Base-by-base conservation (phyloP, 352 stramenopile genomes). In the Vaucheria bursata region DNA sequence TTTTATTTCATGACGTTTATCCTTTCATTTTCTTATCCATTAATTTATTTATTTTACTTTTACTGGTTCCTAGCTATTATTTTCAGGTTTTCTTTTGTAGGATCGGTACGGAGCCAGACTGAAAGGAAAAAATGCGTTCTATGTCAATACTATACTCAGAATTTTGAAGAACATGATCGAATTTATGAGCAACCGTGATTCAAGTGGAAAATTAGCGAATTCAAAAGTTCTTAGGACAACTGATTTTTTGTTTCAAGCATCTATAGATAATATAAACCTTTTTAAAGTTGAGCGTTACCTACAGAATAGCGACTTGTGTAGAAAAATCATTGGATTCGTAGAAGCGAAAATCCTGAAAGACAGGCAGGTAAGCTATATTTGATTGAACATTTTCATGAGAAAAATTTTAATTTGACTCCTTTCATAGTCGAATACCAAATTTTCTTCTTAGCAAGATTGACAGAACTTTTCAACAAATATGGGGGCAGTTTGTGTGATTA, bases 201-300 rank as follows among this genome's bases (percentile, higher is more conserved):
- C 18, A 6, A 35, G 45, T 31, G 4, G 49, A 65, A 1, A 32
- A 53, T n/a, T n/a, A 4, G 70, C 40, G 2, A 72, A 34, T 18
- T 86, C 85, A 59, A 68, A 86, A 67, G 88, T 91, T 82, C 77
- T 89, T 29, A 78, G 84, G 25, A 74, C 87, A 29, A 88, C 86
- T 38, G 86, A 90, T 40, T 85, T 93, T 36, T 80, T 89, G 66
- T 88, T 91, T 73, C 79, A 78, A 1, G 75, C 88, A 34, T 85
- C 83, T 67, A 66, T 94, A 8, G 88, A 93, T 72, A 89, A 92
- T 79, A 74, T 93, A 38, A 94, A 95, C 87, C 59, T 94, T n/a
- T 93, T 90, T 78, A 87, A 91, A 37, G 77, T 95, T 35, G 64
- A 90, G 8, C 69, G 85, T 8, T 93, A 93, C 76, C 83, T 94